Conservation (phyloP, 441 rosid species). For the Populus hybrid region DNA sequence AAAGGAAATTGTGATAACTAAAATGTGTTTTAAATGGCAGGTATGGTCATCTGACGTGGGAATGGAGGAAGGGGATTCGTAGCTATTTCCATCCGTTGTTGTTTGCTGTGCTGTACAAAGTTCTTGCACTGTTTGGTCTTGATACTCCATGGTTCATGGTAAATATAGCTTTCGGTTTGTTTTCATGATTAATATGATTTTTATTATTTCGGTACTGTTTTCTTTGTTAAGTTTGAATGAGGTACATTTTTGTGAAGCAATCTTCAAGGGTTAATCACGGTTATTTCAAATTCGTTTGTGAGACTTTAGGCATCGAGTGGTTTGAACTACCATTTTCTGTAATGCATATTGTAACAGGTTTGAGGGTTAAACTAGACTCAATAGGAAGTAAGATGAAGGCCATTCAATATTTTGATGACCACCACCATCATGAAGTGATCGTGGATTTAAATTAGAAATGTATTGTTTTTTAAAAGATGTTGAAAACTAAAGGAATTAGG, state of each 20-base stretch:
- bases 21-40: conserved; percentile 33
- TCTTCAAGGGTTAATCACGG: neutral
- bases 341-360: neutral
- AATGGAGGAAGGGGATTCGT: conserved; percentile 76
- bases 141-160: conserved; percentile 83
- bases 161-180: conserved; percentile 1
- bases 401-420: neutral
- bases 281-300: neutral
- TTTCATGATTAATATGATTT: neutral
- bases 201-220: neutral
- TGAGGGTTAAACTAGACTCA: neutral
- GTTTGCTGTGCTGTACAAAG: conserved; percentile 57
- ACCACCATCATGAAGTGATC: neutral
- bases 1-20: neutral
- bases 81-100: conserved; percentile 84
- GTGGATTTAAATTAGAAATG: neutral
- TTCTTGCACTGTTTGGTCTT: conserved; percentile 58
- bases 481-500: neutral
- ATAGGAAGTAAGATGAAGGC: neutral
- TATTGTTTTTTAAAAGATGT: neutral
- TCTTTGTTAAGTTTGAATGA: neutral
- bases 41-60: conserved; percentile 91
- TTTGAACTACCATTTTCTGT: neutral
- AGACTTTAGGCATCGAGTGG: neutral
- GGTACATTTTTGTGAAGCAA: neutral